Base-by-base conservation (phyloP, 2,329 filamentous ascomycete genomes). In the Pyrenophora graminea region DNA sequence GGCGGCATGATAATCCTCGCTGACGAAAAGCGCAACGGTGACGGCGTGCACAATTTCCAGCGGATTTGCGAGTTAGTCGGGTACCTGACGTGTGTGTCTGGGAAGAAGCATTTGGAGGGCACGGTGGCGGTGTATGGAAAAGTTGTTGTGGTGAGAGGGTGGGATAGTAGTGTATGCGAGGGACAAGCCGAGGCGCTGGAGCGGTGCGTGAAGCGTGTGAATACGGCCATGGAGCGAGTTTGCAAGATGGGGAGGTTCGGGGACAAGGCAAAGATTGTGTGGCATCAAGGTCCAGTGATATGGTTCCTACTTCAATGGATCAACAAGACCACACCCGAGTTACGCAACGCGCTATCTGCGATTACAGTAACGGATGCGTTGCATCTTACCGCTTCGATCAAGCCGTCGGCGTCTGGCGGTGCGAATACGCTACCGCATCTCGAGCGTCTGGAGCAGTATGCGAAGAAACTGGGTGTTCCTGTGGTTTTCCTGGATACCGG, bases 221-320 rank as follows among this genome's bases (percentile, higher is more conserved):
- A 62, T 21, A 61, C 41, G 1, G 39, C 61, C 12, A 53, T 72
- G 12, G 54, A 66, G 32, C 62, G 61, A 7, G 51, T 60, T 4
- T 41, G 68, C 32, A 51, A 58, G 13, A 48, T 55, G 39, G 50
- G 58, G 13, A 51, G 32, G 3, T 56, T 57, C 17, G 12, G 33
- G 8, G 32, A 59, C 53, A 13, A 66, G 63, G 27, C 53, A 13
- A 66, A 63, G 27, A 48, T 72, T 4, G 52, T 69, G 10, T 73
- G 70, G 70, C 70, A 73, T 38, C 67, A 73, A n/a, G 66, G 67
- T 5, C 53, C 69, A 4, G 55, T 65, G 2, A 25, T 73, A 13
- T 60, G 58, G 6, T 65, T 67, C 38, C 51, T 73, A 4, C 50
- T 67, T 3, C 39, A 60, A 19, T 72, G 61, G 55, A 68, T 73